Base-by-base conservation (phyloP, 306 rosid species). In the Cicer arietinum region DNA sequence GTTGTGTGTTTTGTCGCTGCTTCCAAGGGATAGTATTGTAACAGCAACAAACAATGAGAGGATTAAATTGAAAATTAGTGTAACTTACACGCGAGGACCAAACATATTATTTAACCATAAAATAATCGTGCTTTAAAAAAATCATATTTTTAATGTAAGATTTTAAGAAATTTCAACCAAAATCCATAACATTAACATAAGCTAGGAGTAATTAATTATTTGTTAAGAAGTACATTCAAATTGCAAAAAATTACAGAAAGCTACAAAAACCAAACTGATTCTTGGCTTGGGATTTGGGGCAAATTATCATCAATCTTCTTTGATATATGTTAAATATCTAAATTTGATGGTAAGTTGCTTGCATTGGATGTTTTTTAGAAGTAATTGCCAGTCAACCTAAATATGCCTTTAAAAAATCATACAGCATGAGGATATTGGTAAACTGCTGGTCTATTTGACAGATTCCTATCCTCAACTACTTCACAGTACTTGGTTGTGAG, bases 11-110 rank as follows among this genome's bases (percentile, higher is more conserved):
- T 64, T 76, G 40, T 8, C 16, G 71, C 65, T n/a, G 58, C 5
- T 69, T 53, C 46, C 74, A 35, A 37, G 6, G 56, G 14, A 13
- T 69, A 59, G 43, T 68, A 68, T 25, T 68, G 4, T 68, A 67
- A 30, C 43, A 6, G 14, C 43, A 59, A 59, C 17, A 25, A 10
- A 59, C 43, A 57, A 22, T 11, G 42, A 25, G 42, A 25, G 8
- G 65, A 25, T 58, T 11, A 58, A 11, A 6, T 25, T 30, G 42
- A 16, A 58, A 25, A 6, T 7, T 6, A 45, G 56, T 7, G 37
- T 47, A 67, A 47, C 17, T 6, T 30, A 30, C 0, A 30, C 35
- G 25, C 22, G 7, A 67, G 10, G 39, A 9, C 17, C 6, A 7
- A 35, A 52, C 45, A 37, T 74, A 64, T 65, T 50, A 40, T 59